Evolutionary conservation across 768 basidiomycete species (phyloP).

Genomic region (Boletus reticulatus): DNA sequence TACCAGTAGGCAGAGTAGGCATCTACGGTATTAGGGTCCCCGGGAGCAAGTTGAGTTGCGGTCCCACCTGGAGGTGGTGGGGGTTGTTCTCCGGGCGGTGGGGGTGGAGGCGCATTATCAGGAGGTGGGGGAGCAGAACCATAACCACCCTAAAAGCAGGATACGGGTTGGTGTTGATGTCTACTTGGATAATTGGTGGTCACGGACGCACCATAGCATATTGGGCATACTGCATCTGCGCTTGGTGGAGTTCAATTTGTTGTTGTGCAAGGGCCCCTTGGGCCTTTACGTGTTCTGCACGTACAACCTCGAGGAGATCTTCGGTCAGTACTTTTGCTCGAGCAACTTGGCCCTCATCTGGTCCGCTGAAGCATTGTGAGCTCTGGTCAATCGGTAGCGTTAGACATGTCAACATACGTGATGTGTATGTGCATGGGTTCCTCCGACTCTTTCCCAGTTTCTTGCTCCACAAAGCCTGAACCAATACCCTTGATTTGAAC

Average conservation of each 20-base stretch:
- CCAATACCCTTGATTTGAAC: conserved; percentile 97
- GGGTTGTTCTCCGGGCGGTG: conserved; percentile 50
- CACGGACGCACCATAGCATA: conserved; percentile 55
- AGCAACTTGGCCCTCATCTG: conserved; percentile 83
- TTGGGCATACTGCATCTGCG: conserved; percentile 76
- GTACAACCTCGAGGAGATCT: conserved; percentile 87
- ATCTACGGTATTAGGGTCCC: conserved; percentile 42
- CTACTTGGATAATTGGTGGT: background rate
- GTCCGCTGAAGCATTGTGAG: conserved; percentile 44
- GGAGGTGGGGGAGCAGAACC: conserved; percentile 38
- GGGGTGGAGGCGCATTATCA: conserved; percentile 41
- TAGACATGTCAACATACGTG: conserved; percentile 52
- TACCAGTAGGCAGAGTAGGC: conserved; percentile 63
- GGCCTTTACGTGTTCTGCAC: conserved; percentile 84
- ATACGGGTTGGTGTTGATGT: background rate
- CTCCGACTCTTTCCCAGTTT: conserved; percentile 83
- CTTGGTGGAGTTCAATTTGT: conserved; percentile 85
- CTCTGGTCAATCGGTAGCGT: conserved; percentile 17
- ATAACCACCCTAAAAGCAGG: conserved; percentile 30
- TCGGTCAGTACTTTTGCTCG: conserved; percentile 86
- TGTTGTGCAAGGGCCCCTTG: conserved; percentile 61
- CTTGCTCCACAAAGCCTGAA: conserved; percentile 91
- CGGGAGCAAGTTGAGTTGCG: conserved; percentile 41
- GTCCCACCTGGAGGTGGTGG: conserved; percentile 52
- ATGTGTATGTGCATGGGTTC: conserved; percentile 93